Evolutionary conservation across 148 eudicot species (phyloP), one percentile per base, ranked within the genome.

Genomic region (Amaranthus palmeri): DNA sequence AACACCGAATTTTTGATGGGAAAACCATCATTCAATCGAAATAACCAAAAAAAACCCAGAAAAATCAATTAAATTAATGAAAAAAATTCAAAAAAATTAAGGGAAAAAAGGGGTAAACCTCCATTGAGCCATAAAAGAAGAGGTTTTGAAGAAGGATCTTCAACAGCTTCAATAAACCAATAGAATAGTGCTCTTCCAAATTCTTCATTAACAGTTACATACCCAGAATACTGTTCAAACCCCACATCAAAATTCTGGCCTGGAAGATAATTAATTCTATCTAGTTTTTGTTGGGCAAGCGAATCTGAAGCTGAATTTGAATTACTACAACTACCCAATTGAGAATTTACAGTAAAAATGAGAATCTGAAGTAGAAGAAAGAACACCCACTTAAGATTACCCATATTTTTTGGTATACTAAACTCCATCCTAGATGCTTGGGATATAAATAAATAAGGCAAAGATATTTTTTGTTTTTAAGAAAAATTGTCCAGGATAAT

Each of bases 51-150:
- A 11, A 46, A 15, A 7, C 52, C 14, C 61, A 4, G 52, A 44
- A 17, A 13, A 36, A 36, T 25, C 47, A 6, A 25, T 25, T 25
- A 3, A 13, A 50, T 25, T 25, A 25, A 25, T 25, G 44, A 47
- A 70, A 51, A 49, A 43, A 50, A 69, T 18, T 60, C 0, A 40
- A 25, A 40, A 55, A 7, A 17, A 58, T 17, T 50, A 4, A 17
- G 56, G 52, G 55, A 25, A 43, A 13, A 8, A 69, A 54, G 68
- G 41, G 61, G 9, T 44, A 11, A 11, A 92, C 97, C 97, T 90
- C 97, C 97, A 84, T 92, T 90, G 53, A 90, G 96, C 97, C 97
- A 92, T 71, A 92, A 85, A 79, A 92, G 73, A 61, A 92, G 80
- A 70, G 97, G 97, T 62, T 92, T 92, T 6, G 93, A 84, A 74